Evolutionary conservation across 1,284 basidiomycete genomes (phyloP).

Genomic region (Apiotrichum gracile): DNA sequence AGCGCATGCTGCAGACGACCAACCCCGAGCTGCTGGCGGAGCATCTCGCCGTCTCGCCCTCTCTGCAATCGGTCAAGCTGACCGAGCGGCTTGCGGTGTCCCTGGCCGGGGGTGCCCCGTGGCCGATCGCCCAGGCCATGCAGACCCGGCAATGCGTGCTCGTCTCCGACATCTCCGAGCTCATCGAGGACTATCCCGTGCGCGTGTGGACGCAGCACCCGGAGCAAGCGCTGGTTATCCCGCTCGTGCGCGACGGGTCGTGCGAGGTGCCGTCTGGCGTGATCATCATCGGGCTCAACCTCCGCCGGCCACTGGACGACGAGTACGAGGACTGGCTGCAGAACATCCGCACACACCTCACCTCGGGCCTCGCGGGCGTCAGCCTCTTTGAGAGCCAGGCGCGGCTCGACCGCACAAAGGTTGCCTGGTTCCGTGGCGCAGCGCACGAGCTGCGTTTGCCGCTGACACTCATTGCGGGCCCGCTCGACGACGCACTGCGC

Average conservation of each 20-base stretch:
- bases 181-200: slow-evolving; percentile 25
- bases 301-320: slow-evolving; percentile 24
- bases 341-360: slow-evolving; percentile 12
- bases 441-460: slow-evolving; percentile 31
- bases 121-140: slow-evolving; percentile 29
- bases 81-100: no score
- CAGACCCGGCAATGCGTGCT: slow-evolving; percentile 20
- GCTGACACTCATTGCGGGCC: slow-evolving; percentile 26
- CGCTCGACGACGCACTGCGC: slow-evolving; percentile 24
- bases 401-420: slow-evolving; percentile 17
- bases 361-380: slow-evolving; percentile 8
- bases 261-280: slow-evolving; percentile 23
- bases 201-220: slow-evolving; percentile 34
- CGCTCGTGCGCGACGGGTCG: slow-evolving; percentile 23
- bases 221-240: slow-evolving; percentile 37
- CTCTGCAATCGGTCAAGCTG: no score
- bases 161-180: slow-evolving; percentile 26
- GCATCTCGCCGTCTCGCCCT: no score
- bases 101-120: background rate
- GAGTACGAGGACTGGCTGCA: slow-evolving; percentile 31
- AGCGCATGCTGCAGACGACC: no score
- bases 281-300: slow-evolving; percentile 39
- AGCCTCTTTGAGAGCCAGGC: slow-evolving; percentile 6
- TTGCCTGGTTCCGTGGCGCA: slow-evolving; percentile 26
- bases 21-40: no score